phyloP scores from a whole-genome alignment of 352 stramenopile genomes.

The Phytopythium oedochilum region DNA sequence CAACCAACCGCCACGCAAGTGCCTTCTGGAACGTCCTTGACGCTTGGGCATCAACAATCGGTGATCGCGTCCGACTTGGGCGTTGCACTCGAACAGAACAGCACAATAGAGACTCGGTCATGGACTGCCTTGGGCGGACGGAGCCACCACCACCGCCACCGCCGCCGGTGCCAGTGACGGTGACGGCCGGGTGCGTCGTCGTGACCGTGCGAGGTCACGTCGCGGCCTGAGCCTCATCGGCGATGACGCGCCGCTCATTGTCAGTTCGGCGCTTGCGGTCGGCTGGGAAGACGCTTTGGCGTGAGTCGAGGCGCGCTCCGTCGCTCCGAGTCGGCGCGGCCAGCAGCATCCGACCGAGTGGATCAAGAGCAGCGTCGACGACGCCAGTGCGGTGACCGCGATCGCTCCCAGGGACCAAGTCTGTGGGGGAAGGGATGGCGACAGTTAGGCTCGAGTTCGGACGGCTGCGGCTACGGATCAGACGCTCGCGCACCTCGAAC shows the following conservation, averaged over 20 bases:
- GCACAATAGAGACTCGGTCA: too few species aligned
- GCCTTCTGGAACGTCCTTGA: too few species aligned
- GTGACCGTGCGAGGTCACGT: background rate
- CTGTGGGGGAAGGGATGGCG: slow-evolving; percentile 9
- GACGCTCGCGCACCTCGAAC: slow-evolving; percentile 40
- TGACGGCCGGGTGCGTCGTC: background rate
- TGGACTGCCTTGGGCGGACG: background rate
- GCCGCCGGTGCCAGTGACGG: too few species aligned
- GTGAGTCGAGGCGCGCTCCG: background rate
- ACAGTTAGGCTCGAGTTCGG: background rate
- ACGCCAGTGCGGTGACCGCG: slow-evolving; percentile 28
- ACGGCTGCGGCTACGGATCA: too few species aligned
- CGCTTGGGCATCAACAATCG: too few species aligned
- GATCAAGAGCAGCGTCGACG: slow-evolving; percentile 36
- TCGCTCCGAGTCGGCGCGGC: slow-evolving; percentile 17
- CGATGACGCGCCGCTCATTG: background rate
- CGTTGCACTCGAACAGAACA: too few species aligned
- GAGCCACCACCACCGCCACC: background rate
- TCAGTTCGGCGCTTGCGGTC: background rate
- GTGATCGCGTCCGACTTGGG: too few species aligned
- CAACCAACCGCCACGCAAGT: too few species aligned
- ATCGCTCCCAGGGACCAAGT: slow-evolving; percentile 56
- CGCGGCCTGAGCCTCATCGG: background rate
- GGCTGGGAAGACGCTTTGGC: background rate
- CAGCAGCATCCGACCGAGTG: slow-evolving; percentile 58